phyloP scores from a whole-genome alignment of 2,329 filamentous ascomycete genomes.

The Aspergillus sp. region DNA sequence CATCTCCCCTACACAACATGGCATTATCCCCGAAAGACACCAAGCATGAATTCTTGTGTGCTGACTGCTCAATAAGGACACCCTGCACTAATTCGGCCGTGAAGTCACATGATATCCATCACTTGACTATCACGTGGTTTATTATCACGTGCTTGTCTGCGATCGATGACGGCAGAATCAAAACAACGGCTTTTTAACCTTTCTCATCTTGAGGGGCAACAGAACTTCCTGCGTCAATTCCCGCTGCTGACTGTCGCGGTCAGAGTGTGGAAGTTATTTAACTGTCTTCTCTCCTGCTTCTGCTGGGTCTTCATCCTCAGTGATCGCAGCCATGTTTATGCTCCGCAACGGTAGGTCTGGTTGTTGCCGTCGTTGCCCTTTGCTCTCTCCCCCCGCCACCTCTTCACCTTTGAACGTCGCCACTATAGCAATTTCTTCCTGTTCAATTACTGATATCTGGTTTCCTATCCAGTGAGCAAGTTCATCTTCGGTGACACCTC shows the following conservation, averaged over 20 bases:
- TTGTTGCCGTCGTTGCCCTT: slow-evolving; percentile 13
- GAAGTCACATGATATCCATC: too few relatives aligned
- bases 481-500: slow-evolving; percentile 81
- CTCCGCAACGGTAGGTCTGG: slow-evolving; percentile 45
- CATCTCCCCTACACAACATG: too few relatives aligned
- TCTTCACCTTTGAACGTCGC: slow-evolving; percentile 11
- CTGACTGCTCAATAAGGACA: too few relatives aligned
- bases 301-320: slow-evolving; percentile 12
- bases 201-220: neutral
- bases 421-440: slow-evolving; percentile 11
- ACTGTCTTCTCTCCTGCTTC: neutral
- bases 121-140: too few relatives aligned
- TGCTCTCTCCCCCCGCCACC: slow-evolving; percentile 17
- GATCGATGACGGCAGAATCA: slow-evolving; percentile 16
- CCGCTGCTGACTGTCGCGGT: neutral
- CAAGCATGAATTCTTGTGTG: too few relatives aligned
- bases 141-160: too few relatives aligned
- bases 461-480: slow-evolving; percentile 61
- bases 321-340: slow-evolving; percentile 46
- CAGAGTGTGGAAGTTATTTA: too few relatives aligned
- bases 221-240: neutral
- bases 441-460: neutral
- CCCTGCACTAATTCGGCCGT: too few relatives aligned
- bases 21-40: too few relatives aligned
- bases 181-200: slow-evolving; percentile 12